Percentiles rank a stretch among this genome's conserved stretches.
Evolutionary conservation across 228 moss, liverwort and hornwort species (phyloP).

Genomic region (Sphagnum magellanicum): DNA sequence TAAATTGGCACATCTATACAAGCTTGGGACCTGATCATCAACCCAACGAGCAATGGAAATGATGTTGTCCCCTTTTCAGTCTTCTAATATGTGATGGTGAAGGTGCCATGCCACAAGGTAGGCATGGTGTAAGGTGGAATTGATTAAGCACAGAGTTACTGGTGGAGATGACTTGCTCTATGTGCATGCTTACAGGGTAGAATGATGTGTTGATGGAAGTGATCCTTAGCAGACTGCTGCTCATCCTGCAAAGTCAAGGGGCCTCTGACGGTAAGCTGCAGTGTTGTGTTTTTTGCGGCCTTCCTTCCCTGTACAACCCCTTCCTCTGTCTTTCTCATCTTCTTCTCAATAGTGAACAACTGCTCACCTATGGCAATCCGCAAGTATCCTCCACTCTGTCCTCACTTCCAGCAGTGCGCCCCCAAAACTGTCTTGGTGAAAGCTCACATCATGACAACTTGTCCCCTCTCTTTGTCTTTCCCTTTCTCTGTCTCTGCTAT

Average conservation of each 20-base stretch:
- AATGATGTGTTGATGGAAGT: no score
- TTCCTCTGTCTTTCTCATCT: background rate
- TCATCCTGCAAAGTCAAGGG: slow-evolving; percentile 8
- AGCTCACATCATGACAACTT: slow-evolving; percentile 12
- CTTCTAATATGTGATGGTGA: no score
- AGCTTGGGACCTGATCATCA: background rate
- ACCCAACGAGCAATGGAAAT: background rate
- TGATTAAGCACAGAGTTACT: no score
- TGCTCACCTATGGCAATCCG: slow-evolving; percentile 28
- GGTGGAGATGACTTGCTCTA: no score
- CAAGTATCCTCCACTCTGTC: slow-evolving; percentile 10
- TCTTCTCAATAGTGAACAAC: slow-evolving; percentile 19
- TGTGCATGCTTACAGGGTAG: no score
- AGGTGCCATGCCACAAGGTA: no score
- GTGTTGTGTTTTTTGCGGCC: slow-evolving; percentile 8
- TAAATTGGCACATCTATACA: background rate
- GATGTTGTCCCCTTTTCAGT: no score
- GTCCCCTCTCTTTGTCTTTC: slow-evolving; percentile 2
- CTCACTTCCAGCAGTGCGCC: slow-evolving; percentile 25
- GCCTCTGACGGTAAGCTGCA: slow-evolving; percentile 19
- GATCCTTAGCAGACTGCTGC: slow-evolving; percentile 8
- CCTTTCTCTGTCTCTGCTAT: no score
- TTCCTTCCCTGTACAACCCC: background rate
- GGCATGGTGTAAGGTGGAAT: no score
- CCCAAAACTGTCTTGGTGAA: slow-evolving; percentile 19